Conservation (phyloP, 345 rosid species). For the Euclidium syriacum region DNA sequence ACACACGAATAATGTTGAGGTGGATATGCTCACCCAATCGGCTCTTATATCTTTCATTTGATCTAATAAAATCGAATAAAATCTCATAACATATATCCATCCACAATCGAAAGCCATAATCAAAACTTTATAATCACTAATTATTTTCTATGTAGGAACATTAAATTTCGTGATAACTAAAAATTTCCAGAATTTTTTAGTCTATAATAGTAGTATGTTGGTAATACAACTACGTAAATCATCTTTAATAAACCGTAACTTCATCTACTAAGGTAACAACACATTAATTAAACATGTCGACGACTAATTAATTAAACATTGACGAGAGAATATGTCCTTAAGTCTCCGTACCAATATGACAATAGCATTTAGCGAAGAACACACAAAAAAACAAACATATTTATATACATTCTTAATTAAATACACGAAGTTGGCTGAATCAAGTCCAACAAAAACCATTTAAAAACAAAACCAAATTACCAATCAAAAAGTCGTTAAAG, state of each 20-base stretch:
- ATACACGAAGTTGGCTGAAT: slow-evolving; percentile 4
- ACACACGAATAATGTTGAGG: no score
- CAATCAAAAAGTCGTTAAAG: slow-evolving; percentile 15
- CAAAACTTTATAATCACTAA: no score
- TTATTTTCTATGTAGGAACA: no score
- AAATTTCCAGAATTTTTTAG: background rate
- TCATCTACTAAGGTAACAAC: background rate
- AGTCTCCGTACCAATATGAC: background rate
- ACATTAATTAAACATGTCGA: slow-evolving; percentile 8
- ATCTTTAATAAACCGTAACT: background rate
- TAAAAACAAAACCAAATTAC: background rate
- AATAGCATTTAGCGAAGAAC: background rate
- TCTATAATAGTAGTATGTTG: background rate
- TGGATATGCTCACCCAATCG: no score
- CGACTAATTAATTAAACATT: background rate
- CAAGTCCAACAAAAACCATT: slow-evolving; percentile 16
- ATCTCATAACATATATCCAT: no score
- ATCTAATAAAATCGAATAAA: no score
- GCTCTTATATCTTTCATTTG: no score
- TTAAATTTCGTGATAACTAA: background rate
- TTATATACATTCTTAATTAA: background rate
- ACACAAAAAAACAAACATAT: background rate
- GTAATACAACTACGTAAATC: background rate
- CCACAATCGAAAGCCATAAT: no score
- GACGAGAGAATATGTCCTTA: background rate